phyloP scores from a whole-genome alignment of 2,329 filamentous ascomycete species.

The Alternaria sp. region DNA sequence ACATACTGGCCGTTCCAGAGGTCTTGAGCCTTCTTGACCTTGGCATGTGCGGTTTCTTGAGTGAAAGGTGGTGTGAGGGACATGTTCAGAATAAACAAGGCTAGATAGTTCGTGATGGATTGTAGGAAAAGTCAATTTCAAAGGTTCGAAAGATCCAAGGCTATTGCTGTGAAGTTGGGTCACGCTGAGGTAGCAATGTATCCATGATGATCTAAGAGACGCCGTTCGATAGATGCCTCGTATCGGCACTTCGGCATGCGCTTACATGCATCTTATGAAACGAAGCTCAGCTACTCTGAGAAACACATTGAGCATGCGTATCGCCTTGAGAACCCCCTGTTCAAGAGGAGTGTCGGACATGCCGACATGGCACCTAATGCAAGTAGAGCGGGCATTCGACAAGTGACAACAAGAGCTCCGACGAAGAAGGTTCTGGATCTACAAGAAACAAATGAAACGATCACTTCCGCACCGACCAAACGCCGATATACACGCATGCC shows the following conservation, averaged over 20 bases:
- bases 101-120: not conserved
- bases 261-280: not conserved
- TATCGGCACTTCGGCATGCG: conserved; percentile 22
- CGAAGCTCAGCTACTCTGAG: not conserved
- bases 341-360: not conserved
- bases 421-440: conserved; percentile 1
- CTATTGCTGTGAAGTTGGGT: not conserved
- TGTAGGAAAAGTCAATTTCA: not conserved
- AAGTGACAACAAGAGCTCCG: not conserved
- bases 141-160: not conserved
- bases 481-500: not conserved
- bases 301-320: not conserved
- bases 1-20: conserved; percentile 79
- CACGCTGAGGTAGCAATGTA: not conserved
- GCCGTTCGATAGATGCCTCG: not conserved
- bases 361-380: not conserved
- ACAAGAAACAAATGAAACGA: not conserved
- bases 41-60: conserved; percentile 72
- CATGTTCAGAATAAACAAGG: conserved; percentile 40
- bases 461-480: not conserved
- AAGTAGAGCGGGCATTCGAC: not conserved
- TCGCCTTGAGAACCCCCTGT: not conserved
- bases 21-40: conserved; percentile 85
- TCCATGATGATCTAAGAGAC: not conserved
- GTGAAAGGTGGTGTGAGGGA: conserved; percentile 75